Percentiles rank a stretch among this genome's conserved stretches.
Conservation (phyloP, 2,329 filamentous ascomycete genomes). For the Arachnomyces sp. region DNA sequence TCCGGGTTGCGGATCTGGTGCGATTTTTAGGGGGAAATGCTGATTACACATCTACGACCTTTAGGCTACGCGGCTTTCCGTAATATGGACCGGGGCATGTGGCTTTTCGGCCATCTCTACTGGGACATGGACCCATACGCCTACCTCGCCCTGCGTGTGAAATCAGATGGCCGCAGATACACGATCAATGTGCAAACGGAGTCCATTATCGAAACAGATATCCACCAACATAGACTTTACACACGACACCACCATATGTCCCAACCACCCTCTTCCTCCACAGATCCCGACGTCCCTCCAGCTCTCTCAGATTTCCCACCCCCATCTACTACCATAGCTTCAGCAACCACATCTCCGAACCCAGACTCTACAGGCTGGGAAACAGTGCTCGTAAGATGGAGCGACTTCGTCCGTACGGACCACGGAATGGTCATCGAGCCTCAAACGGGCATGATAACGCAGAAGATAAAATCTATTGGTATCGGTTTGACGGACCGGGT, state of each 20-base stretch:
- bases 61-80: conserved; percentile 87
- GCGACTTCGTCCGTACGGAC: conserved; percentile 91
- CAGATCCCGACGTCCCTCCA: conserved; percentile 21
- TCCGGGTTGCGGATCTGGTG: conserved; percentile 34
- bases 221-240: conserved; percentile 86
- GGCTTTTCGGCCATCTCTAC: conserved; percentile 73
- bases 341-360: conserved; percentile 18
- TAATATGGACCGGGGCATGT: conserved; percentile 65
- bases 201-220: conserved; percentile 83
- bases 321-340: conserved; percentile 26
- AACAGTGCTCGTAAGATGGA: conserved; percentile 83
- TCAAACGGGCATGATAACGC: conserved; percentile 77
- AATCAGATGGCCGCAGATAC: conserved; percentile 85
- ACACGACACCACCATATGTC: conserved; percentile 32
- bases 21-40: conserved; percentile 44
- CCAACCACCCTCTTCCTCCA: conserved; percentile 12
- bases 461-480: conserved; percentile 77
- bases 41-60: neutral
- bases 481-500: conserved; percentile 83
- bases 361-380: conserved; percentile 82
- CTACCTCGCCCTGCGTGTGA: conserved; percentile 80
- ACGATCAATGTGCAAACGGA: conserved; percentile 95
- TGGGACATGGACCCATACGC: conserved; percentile 88
- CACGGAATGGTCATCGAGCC: conserved; percentile 87
- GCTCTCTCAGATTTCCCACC: conserved; percentile 32